Base-by-base conservation (phyloP, 2,329 filamentous ascomycete genomes). In the Trichophyton rubrum region DNA sequence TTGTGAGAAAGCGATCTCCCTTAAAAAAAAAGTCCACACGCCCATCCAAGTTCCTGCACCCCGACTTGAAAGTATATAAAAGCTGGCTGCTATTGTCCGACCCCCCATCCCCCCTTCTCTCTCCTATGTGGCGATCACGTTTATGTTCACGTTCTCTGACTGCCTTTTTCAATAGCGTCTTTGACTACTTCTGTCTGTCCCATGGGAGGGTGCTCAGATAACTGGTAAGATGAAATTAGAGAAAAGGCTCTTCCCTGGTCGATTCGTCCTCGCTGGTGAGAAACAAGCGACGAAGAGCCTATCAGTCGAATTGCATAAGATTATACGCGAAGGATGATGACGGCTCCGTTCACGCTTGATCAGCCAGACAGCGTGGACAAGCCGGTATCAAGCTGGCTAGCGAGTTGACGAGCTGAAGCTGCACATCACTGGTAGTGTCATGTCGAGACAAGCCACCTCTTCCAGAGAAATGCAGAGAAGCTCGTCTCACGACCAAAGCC, bases 1-100 rank as follows among this genome's bases (percentile, higher is more conserved):
- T 30, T 30, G 27, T 30, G 43, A 47, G 49, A 55, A 35, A n/a
- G 49, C 11, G 27, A 22, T 33, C 51, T 27, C 45, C 20, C 45
- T 22, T 2, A 20, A n/a, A 15, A 38, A 38, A 38, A 9, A 9
- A 43, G 40, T 5, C 40, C 40, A 43, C 40, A 43, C 40, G 40
- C 40, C 40, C 3, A 15, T 55, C 51, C 13, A 55, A 30, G 5
- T 51, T 27, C 45, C 51, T 55, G 51, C 51, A 55, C 51, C 51
- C 51, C 27, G 51, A 33, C 51, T 33, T 55, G 51, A 55, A 55
- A 35, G 51, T 30, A 35, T 55, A 55, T 55, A 33, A 33, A 55
- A 33, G 27, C 27, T 27, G 1, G 30, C 51, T 55, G 30, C 30
- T 55, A 55, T 55, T 55, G 51, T 55, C 27, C 13, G 17, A 55